Evolutionary conservation across 768 basidiomycete species (phyloP).

Genomic region (Dioszegia hungarica): DNA sequence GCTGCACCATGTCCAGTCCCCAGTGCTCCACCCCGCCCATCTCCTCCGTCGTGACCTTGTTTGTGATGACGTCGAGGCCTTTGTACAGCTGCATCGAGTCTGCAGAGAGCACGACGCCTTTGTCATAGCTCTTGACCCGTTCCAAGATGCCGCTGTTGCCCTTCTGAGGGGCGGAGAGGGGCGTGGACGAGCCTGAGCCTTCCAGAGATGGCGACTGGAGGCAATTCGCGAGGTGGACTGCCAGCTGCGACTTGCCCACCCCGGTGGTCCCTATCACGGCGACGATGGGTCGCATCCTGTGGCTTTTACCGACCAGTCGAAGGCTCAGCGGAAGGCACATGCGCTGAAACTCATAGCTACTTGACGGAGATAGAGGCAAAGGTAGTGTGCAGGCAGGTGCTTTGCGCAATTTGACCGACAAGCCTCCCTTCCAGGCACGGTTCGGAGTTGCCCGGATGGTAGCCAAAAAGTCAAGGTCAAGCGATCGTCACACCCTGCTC

Average conservation of each 20-base stretch:
- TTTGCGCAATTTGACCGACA: no score
- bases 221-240: conserved; percentile 73
- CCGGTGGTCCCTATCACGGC: conserved; percentile 88
- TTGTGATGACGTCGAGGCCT: conserved; percentile 88
- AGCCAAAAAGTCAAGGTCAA: no score
- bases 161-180: no score
- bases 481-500: no score
- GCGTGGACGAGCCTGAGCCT: no score
- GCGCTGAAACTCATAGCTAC: no score
- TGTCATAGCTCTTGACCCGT: not conserved
- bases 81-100: conserved; percentile 96
- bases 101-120: conserved; percentile 68
- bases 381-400: no score
- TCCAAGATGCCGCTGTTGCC: not conserved
- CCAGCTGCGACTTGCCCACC: conserved; percentile 89
- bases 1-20: conserved; percentile 79
- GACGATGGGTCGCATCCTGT: conserved; percentile 54
- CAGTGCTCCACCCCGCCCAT: conserved; percentile 77
- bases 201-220: conserved; percentile 47
- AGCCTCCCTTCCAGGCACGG: no score
- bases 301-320: no score
- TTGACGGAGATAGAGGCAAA: no score
- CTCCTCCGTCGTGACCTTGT: conserved; percentile 77
- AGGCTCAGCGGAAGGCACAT: no score
- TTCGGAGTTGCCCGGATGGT: no score